phyloP scores from a whole-genome alignment of 768 basidiomycete species.

The Phlebiopsis gigantea region DNA sequence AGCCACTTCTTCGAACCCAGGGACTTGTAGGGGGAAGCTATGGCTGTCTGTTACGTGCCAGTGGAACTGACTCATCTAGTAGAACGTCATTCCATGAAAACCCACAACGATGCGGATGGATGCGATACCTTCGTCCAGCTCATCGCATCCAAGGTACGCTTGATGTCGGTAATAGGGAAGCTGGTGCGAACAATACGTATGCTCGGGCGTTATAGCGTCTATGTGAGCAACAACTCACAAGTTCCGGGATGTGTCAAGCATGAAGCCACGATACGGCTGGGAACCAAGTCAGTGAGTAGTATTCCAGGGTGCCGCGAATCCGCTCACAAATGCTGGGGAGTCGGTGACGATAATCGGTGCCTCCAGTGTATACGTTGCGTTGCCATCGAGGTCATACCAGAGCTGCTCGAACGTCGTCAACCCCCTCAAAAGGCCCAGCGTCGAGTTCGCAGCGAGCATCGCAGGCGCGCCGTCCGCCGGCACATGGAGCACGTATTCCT shows the following conservation, averaged over 20 bases:
- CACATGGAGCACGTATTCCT: conserved; percentile 52
- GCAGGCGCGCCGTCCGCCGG: conserved; percentile 48
- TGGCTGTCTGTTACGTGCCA: conserved; percentile 45
- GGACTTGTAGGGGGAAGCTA: conserved; percentile 39
- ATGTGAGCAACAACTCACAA: no score
- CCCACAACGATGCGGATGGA: not conserved
- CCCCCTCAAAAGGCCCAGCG: conserved; percentile 64
- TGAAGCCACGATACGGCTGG: conserved; percentile 67
- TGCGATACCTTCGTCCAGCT: conserved; percentile 46
- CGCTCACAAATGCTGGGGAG: conserved; percentile 53
- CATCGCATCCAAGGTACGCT: conserved; percentile 71
- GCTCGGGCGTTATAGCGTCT: no score
- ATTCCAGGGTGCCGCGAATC: not conserved
- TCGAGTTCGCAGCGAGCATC: conserved; percentile 50
- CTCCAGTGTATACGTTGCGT: conserved; percentile 42
- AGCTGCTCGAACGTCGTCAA: conserved; percentile 65
- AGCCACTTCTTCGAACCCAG: conserved; percentile 31
- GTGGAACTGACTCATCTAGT: conserved; percentile 40
- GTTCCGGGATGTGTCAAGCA: conserved; percentile 77
- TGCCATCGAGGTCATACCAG: conserved; percentile 43
- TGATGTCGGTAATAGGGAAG: conserved; percentile 58
- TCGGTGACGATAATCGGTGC: conserved; percentile 58
- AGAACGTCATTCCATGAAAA: not conserved
- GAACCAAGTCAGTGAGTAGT: not conserved
- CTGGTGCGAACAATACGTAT: no score